Conservation (phyloP, 768 basidiomycete genomes). For the Cystofilobasidium capitatum region DNA sequence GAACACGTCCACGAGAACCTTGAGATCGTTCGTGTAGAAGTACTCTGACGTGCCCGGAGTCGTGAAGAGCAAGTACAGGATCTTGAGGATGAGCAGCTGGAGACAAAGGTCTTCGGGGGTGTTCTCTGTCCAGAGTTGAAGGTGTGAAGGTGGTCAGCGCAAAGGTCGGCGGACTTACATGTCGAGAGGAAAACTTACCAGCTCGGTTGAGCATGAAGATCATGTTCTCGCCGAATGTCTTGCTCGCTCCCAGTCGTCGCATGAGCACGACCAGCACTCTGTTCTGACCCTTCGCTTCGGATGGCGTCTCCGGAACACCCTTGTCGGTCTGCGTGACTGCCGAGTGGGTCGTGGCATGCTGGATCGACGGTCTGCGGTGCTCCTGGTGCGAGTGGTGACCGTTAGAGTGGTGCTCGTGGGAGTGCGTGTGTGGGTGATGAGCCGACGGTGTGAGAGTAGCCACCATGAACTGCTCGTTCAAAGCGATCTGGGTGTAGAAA, state of each 20-base stretch:
- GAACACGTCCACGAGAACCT: conserved; percentile 94
- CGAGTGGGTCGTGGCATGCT: not conserved
- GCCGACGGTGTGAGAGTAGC: conserved; percentile 46
- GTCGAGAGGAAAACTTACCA: conserved; percentile 47
- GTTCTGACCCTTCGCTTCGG: conserved; percentile 47
- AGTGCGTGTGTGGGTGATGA: conserved; percentile 9
- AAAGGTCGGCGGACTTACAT: not conserved
- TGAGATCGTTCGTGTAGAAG: conserved; percentile 95
- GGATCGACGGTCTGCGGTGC: not conserved
- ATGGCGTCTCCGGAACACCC: conserved; percentile 37
- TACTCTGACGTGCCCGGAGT: conserved; percentile 87
- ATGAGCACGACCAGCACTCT: conserved; percentile 73
- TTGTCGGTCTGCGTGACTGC: conserved; percentile 2
- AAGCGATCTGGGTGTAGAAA: conserved; percentile 53
- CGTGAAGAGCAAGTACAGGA: conserved; percentile 88
- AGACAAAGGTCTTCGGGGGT: conserved; percentile 87
- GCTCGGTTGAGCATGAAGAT: conserved; percentile 98
- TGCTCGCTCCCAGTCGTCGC: conserved; percentile 71
- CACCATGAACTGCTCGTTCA: conserved; percentile 99
- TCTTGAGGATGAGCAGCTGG: conserved; percentile 85
- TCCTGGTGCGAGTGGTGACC: conserved; percentile 6
- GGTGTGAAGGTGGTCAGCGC: not conserved
- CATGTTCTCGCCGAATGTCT: conserved; percentile 95
- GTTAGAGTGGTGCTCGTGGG: not conserved
- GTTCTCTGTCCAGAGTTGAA: conserved; percentile 47